Percentiles rank a stretch among this genome's conserved stretches.
phyloP scores from a whole-genome alignment of 2,329 filamentous ascomycete species.

The Colletotrichum orbiculare region DNA sequence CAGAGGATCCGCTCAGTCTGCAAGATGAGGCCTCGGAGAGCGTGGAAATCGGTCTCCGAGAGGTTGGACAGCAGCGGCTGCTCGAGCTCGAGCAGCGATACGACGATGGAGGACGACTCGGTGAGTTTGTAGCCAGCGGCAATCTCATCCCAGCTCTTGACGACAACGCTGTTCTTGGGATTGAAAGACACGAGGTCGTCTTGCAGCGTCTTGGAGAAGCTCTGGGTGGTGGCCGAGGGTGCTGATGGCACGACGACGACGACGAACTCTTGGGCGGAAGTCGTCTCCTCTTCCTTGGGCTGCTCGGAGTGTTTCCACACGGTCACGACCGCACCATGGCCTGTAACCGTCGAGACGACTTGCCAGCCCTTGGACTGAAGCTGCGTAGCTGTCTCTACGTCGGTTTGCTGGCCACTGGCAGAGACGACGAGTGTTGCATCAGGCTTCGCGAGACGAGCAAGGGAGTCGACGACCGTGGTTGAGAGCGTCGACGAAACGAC shows the following conservation, averaged over 20 bases:
- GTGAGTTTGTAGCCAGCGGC: background rate
- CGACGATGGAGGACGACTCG: background rate
- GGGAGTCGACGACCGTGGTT: background rate
- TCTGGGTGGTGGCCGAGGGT: background rate
- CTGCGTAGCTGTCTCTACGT: background rate
- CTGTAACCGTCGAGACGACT: background rate
- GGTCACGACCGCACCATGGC: background rate
- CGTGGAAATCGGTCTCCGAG: background rate
- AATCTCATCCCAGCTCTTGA: slow-evolving; percentile 1
- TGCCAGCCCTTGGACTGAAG: slow-evolving; percentile 8
- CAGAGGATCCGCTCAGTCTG: slow-evolving; percentile 20
- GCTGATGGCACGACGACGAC: slow-evolving; percentile 1
- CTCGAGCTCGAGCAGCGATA: slow-evolving; percentile 13
- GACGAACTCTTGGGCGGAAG: background rate
- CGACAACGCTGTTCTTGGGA: background rate
- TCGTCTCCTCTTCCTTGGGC: slow-evolving; percentile 4
- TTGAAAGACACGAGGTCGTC: background rate
- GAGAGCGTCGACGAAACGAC: background rate
- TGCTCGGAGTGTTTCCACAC: background rate
- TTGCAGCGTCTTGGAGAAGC: slow-evolving; percentile 12
- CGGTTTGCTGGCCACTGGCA: background rate
- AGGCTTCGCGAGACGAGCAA: slow-evolving; percentile 1
- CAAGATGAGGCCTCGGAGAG: background rate
- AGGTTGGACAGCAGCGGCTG: slow-evolving; percentile 7
- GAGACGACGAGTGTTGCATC: background rate